Base-by-base conservation (phyloP, 2,329 filamentous ascomycete genomes). In the Phyllosticta paracitricarpa region DNA sequence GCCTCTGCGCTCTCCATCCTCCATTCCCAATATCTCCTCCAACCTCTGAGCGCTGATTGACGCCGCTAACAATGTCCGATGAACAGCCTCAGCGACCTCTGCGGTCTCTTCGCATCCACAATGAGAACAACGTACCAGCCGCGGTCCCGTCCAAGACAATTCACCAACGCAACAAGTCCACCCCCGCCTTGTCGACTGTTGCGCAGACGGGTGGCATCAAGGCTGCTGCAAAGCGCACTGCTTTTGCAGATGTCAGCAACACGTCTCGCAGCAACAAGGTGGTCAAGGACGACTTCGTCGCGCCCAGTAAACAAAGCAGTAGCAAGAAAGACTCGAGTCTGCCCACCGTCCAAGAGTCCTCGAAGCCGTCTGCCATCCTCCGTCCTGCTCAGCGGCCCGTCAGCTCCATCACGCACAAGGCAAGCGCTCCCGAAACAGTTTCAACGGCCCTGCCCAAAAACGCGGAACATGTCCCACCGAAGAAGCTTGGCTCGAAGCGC, bases 101-200 rank as follows among this genome's bases (percentile, higher is more conserved):
- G 67, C 82, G 85, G 70, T 74, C 78, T 56, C 74, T 85, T 72
- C 82, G 83, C 72, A 78, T 82, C 68, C 81, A 81, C 71, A 88
- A 91, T 76, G 90, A 95, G 76, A 94, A 94, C 74, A 76, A 80
- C 63, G 40, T 61, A 19, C 71, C 72, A 10, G 67, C 73, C 58
- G 66, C 70, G 54, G 70, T 70, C 57, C 77, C 80, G 59, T 73
- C 78, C 59, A 76, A 74, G 64, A 65, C 82, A 59, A 77, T 91
- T 64, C 89, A 95, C 68, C 86, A 91, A 68, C 87, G 88, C 65
- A 87, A 91, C 77, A 96, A 96, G 76, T 95, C 91, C 8, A 86
- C 81, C 35, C 85, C 73, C 74, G 87, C 75, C 75, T 82, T 81
- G 66, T 89, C 76, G 55, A 79, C 79, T 66, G 69, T 83, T 63